phyloP scores from a whole-genome alignment of 2,329 filamentous ascomycete genomes.

The Talaromyces verruculosus region DNA sequence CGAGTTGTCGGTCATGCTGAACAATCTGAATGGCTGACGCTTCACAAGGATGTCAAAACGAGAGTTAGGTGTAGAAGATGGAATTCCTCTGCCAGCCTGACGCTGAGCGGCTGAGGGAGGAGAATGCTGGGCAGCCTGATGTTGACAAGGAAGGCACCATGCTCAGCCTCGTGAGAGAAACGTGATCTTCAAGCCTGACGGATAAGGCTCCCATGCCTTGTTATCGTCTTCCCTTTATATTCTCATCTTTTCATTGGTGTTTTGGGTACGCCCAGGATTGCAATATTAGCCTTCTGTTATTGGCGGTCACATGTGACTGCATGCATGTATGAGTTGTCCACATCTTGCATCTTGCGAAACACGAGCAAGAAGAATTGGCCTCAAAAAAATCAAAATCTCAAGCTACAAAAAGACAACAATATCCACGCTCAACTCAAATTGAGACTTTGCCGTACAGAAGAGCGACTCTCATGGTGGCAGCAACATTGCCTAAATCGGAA shows the following conservation, averaged over 20 bases:
- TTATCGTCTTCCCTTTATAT: too few species aligned
- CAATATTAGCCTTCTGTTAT: neutral
- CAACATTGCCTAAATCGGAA: neutral
- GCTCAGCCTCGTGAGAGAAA: neutral
- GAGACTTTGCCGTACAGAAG: neutral
- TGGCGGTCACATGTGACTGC: neutral
- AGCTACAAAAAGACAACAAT: neutral
- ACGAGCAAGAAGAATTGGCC: neutral
- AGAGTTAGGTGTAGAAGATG: neutral
- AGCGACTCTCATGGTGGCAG: neutral
- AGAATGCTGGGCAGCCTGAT: neutral
- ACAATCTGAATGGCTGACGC: neutral
- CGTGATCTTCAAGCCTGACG: neutral
- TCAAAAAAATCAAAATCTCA: neutral
- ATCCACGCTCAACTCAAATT: neutral
- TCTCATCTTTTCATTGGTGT: neutral
- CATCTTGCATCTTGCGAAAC: neutral
- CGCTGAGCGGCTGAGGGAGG: neutral
- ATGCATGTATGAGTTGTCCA: constrained; percentile 5
- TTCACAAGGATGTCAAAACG: neutral
- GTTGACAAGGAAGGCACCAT: neutral
- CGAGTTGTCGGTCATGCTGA: neutral
- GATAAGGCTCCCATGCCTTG: neutral
- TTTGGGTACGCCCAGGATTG: neutral
- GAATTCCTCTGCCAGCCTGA: neutral